Evolutionary conservation across 2,329 filamentous ascomycete species (phyloP), one percentile per base, ranked within the genome.

Genomic region (Pyrenophora tritici-repentis): DNA sequence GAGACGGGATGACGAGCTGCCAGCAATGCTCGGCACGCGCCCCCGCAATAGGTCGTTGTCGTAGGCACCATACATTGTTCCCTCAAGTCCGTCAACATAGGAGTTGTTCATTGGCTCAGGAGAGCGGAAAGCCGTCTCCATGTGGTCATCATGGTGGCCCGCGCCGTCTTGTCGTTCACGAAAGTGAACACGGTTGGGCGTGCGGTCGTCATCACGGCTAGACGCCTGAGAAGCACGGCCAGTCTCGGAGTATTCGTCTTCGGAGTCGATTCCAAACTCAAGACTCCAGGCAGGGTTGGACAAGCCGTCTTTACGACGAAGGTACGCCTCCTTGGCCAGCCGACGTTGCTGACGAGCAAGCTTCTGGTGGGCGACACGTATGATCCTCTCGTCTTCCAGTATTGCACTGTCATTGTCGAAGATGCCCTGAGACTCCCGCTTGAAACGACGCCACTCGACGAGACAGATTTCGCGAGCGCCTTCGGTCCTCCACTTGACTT

Each of bases 401-500:
- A 66, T 62, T 12, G 72, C 73, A 33, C 66, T 71, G 29, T 78
- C 74, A 41, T 78, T 73, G 46, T 76, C 71, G 44, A 75, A 73
- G 22, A 74, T 68, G 39, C 76, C 78, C 36, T 70, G 79, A 70
- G 85, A 83, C 66, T 91, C 88, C 44, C 85, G 84, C 69, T 95
- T 88, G 61, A 94, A 83, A 47, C 92, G 85, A 51, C 86, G 82
- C 63, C 90, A 89, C 72, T 99, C 94, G 65, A 91, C 87, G 26
- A 86, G 80, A 63, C 90, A 90, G 58, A 97, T 89, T 66, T 91
- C 89, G 48, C 87, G 88, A 6, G 91, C 80, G 5, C 91, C 93
- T 75, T 92, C 91, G 71, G 89, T 93, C 47, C 94, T 86, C 94
- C 94, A 99, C 40, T 91, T 83, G 50, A 99, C 90, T 75, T 99